Evolutionary conservation across 208 protist genomes (phyloP), one percentile per base, ranked within the genome.

Genomic region (Crithidia sp.): DNA sequence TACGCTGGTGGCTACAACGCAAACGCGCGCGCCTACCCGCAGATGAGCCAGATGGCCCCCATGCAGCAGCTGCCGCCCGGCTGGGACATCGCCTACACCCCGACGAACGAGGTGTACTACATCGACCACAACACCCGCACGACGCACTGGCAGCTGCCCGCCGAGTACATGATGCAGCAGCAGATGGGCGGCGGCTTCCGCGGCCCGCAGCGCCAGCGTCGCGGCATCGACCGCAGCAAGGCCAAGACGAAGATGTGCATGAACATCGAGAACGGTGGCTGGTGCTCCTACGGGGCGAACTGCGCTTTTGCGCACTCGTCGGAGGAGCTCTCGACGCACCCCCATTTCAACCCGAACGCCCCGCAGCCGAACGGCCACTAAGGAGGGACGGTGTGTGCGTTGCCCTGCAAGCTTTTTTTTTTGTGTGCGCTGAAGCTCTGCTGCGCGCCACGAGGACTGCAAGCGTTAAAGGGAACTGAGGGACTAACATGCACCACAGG

Each of bases 241-340:
- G 57, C 83, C 19, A 96, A 96, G 83, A 96, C 92, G 45, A 96
- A 96, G 82, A 95, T 96, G 92, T 96, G 92, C 82, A 96, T 96
- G 89, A 95, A 96, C 79, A 93, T 95, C 39, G 83, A 94, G 71
- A 94, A 87, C 56, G 88, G 89, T 52, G 92, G 92, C 53, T 90
- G 78, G 53, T 96, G 92, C 80, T 90, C 89, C 0, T 96, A 82
- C 80, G 92, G 92, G 43, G 83, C 86, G 17, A 84, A 86, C 81
- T 96, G 92, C 76, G 92, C 92, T 47, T 96, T 96, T 78, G 92
- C 92, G 7, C 92, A 96, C 78, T 87, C 70, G 53, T 89, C 87
- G 3, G 82, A 91, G 69, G 92, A 96, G 73, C 87, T 96, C 36
- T 82, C 70, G n/a, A 73, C 73, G 54, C 79, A 79, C 58, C 76